A percentile compares a stretch with the other conserved stretches of the same genome.
Evolutionary conservation across 495 filamentous ascomycete genomes (phyloP).

Genomic region (Gamarada debralockiae): DNA sequence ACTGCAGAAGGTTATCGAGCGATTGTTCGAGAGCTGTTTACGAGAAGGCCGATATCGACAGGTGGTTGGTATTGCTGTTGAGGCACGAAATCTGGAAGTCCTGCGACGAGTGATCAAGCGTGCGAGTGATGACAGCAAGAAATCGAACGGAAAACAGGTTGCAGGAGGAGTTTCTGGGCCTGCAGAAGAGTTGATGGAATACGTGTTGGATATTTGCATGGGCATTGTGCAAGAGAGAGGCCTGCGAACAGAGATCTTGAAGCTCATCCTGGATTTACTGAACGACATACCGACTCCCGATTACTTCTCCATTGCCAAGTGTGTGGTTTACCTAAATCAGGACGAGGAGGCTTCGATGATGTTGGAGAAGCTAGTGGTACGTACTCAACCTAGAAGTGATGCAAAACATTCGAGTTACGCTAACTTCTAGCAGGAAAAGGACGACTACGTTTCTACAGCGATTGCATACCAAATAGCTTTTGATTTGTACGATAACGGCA

Average conservation of each 20-base stretch:
- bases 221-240: slow-evolving; percentile 91
- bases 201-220: slow-evolving; percentile 95
- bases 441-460: slow-evolving; percentile 69
- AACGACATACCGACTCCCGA: slow-evolving; percentile 87
- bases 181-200: slow-evolving; percentile 94
- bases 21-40: slow-evolving; percentile 89
- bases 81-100: slow-evolving; percentile 89
- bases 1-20: slow-evolving; percentile 77
- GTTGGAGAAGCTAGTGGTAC: slow-evolving; percentile 67
- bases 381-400: slow-evolving; percentile 1
- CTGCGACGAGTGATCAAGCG: slow-evolving; percentile 82
- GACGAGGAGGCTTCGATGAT: slow-evolving; percentile 88
- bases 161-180: slow-evolving; percentile 46
- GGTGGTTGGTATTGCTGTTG: slow-evolving; percentile 97
- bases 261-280: slow-evolving; percentile 81
- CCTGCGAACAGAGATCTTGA: slow-evolving; percentile 74
- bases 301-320: slow-evolving; percentile 97
- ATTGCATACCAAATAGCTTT: slow-evolving; percentile 97
- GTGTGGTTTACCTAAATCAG: slow-evolving; percentile 93
- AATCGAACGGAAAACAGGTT: slow-evolving; percentile 47
- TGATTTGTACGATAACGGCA: slow-evolving; percentile 96
- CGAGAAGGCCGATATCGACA: slow-evolving; percentile 84
- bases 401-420: neutral
- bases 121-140: slow-evolving; percentile 75
- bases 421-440: slow-evolving; percentile 45